Conservation (phyloP, 176 grass and related monocot genomes). For the Panicum miliaceum region DNA sequence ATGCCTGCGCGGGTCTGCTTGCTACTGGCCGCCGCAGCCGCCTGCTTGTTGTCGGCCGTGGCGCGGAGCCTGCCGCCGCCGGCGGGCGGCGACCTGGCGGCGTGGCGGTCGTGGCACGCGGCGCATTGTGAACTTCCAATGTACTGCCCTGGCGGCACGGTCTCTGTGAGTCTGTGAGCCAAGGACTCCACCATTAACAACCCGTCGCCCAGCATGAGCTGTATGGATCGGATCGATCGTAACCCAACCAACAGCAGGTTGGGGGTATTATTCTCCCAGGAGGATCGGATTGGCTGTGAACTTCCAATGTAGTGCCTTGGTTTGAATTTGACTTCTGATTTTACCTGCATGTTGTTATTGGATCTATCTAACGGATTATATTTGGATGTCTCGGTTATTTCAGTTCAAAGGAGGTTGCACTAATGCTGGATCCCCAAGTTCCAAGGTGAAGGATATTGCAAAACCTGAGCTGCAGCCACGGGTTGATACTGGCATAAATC, state of each 20-base stretch:
- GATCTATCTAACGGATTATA: no score
- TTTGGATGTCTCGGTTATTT: no score
- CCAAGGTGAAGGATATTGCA: no score
- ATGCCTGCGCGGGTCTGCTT: background rate
- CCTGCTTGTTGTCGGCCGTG: background rate
- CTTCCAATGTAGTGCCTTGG: no score
- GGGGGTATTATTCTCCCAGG: no score
- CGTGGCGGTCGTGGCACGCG: slow-evolving; percentile 50
- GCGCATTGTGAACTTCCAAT: slow-evolving; percentile 19
- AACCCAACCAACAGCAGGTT: background rate
- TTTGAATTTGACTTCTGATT: no score
- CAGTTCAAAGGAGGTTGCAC: no score
- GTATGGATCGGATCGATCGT: background rate
- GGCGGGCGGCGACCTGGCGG: background rate
- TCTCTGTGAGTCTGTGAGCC: background rate
- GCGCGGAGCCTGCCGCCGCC: background rate
- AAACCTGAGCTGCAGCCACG: no score
- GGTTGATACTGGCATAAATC: no score
- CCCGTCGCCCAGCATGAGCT: background rate
- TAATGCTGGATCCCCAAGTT: no score
- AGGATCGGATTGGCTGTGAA: no score
- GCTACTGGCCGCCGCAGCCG: background rate
- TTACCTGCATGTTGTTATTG: no score
- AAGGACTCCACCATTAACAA: slow-evolving; percentile 8
- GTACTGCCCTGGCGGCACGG: slow-evolving; percentile 9